Evolutionary conservation across 2,329 filamentous ascomycete genomes (phyloP).

Genomic region (Torrubiella hemipterigena): DNA sequence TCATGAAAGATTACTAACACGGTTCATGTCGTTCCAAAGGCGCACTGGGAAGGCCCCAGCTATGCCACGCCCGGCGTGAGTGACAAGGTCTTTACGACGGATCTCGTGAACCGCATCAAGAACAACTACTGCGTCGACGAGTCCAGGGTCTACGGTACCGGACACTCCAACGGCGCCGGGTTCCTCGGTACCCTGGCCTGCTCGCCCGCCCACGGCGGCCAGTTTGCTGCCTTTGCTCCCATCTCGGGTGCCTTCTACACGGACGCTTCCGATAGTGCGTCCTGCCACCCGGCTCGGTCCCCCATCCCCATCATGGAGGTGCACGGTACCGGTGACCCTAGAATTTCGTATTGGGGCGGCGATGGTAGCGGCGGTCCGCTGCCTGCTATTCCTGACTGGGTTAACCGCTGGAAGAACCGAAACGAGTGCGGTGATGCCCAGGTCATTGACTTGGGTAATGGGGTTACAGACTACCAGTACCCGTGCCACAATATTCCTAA

Average conservation of each 20-base stretch:
- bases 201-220: constrained; percentile 15
- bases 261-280: constrained; percentile 9
- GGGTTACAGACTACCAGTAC: background rate
- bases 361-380: background rate
- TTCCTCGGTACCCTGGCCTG: constrained; percentile 27
- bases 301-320: constrained; percentile 32
- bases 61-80: constrained; percentile 17
- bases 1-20: too few relatives aligned
- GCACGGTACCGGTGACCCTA: constrained; percentile 32
- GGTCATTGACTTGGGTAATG: background rate
- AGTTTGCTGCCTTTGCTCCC: constrained; percentile 22
- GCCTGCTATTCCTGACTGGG: constrained; percentile 2
- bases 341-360: constrained; percentile 29
- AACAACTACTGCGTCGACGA: constrained; percentile 22
- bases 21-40: too few relatives aligned
- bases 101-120: constrained; percentile 24
- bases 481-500: constrained; percentile 1
- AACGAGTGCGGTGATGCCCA: constrained; percentile 3
- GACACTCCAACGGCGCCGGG: constrained; percentile 27
- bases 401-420: constrained; percentile 3
- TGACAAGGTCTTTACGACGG: constrained; percentile 27
- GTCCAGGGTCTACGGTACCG: constrained; percentile 22
- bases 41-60: constrained; percentile 23
- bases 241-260: constrained; percentile 19
- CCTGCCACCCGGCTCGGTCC: constrained; percentile 21